These are phyloP conservation scores for Ogataea hybrid DNA, from an alignment of 1,139 yeast genomes.

Conservation along the genomic window DNA sequence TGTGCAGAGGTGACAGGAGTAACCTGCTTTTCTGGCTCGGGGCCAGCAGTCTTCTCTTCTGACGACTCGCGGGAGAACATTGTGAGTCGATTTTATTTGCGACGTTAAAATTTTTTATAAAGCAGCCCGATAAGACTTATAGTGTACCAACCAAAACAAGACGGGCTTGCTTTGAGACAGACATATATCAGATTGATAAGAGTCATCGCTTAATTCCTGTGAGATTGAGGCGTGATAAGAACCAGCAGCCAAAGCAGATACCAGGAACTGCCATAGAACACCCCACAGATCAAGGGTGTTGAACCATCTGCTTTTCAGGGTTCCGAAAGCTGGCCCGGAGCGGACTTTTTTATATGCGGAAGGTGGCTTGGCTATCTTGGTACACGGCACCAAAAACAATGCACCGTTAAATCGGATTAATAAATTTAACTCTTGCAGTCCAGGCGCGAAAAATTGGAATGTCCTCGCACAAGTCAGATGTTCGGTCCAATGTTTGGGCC, in stretches of 20 bases:
- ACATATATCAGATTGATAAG: background rate
- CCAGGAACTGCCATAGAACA: too few relatives aligned
- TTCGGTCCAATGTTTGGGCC: slow-evolving; percentile 27
- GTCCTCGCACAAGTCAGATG: slow-evolving; percentile 24
- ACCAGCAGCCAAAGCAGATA: background rate
- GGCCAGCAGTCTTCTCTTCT: slow-evolving; percentile 2
- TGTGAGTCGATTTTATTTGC: background rate
- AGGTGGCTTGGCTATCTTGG: background rate
- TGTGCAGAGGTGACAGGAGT: slow-evolving; percentile 16
- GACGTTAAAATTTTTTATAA: background rate
- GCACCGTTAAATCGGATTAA: background rate
- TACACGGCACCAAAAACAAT: background rate
- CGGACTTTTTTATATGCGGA: background rate
- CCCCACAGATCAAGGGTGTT: too few relatives aligned
- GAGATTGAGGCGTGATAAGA: background rate
- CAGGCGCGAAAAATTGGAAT: background rate
- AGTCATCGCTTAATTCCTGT: background rate
- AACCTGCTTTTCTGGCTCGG: slow-evolving; percentile 7
- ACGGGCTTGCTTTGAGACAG: background rate
- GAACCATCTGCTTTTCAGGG: too few relatives aligned
- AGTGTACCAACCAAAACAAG: background rate
- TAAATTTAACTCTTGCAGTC: background rate
- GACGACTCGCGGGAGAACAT: slow-evolving; percentile 3
- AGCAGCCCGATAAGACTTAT: background rate
- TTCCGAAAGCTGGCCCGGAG: background rate